Evolutionary conservation across 1,139 yeast genomes (phyloP).

Genomic region (Starmera stellimalicola): DNA sequence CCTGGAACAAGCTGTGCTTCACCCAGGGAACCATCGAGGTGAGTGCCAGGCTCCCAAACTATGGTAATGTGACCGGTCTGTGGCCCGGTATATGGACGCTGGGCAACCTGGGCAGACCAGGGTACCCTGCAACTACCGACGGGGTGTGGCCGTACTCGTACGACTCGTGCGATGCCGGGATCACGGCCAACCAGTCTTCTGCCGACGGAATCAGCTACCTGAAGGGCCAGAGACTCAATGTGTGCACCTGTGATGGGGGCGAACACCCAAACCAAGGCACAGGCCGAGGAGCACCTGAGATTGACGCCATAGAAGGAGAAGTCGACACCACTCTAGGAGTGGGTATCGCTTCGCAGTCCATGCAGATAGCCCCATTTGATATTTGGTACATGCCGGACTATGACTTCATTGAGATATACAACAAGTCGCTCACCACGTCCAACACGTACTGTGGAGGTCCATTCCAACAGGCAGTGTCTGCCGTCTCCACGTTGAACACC

Average conservation of each 20-base stretch:
- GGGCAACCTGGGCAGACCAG: constrained; percentile 83
- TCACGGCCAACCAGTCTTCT: constrained; percentile 80
- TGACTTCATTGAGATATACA: constrained; percentile 55
- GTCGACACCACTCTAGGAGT: constrained; percentile 31
- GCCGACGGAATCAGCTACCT: constrained; percentile 72
- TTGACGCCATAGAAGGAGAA: constrained; percentile 76
- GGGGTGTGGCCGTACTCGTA: constrained; percentile 92
- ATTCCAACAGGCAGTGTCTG: constrained; percentile 77
- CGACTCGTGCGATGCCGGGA: constrained; percentile 75
- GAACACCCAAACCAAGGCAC: constrained; percentile 72
- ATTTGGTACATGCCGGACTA: constrained; percentile 82
- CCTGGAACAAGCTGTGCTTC: constrained; percentile 78
- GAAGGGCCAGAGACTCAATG: constrained; percentile 65
- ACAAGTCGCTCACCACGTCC: constrained; percentile 53
- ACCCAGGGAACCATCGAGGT: constrained; percentile 68
- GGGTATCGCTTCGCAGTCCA: constrained; percentile 67
- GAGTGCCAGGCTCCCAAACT: constrained; percentile 63
- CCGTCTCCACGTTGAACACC: constrained; percentile 56
- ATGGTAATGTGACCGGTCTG: constrained; percentile 59
- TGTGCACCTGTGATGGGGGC: constrained; percentile 66
- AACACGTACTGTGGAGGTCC: constrained; percentile 80
- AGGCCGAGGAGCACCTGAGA: constrained; percentile 89
- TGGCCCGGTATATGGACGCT: constrained; percentile 93
- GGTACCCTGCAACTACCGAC: constrained; percentile 67
- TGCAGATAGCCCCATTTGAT: constrained; percentile 79